Base-by-base conservation (phyloP, 805 yeast genomes). In the Starmerella roubikii region DNA sequence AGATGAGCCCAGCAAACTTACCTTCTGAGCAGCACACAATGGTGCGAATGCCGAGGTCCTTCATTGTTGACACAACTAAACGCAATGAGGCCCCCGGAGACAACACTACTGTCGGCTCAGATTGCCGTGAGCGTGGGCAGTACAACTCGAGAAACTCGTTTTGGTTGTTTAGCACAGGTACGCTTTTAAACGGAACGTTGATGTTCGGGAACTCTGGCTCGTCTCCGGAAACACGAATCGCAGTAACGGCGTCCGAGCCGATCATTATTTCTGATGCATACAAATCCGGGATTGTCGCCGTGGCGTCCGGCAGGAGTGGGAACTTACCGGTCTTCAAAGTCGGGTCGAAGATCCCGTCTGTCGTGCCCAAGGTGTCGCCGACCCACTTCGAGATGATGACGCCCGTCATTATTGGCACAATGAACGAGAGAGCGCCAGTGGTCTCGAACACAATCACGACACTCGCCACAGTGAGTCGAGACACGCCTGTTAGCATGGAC, bases 361-460 rank as follows among this genome's bases (percentile, higher is more conserved):
- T 6, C 24, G 9, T 9, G 36, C 65, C 67, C 31, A 78, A 57
- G 37, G 71, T 63, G 52, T 83, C 91, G 46, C 73, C 77, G n/a
- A 75, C 67, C 58, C 80, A 69, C 50, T 80, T 76, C 34, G 86
- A 72, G 8, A 76, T 66, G 65, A 84, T 70, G 2, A 82, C 93
- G 1, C 86, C 78, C 12, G 75, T 62, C 94, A 83, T 83, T 23
- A 83, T 78, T 0, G 94, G 94, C 32, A 83, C 62, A 2, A 82
- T 84, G 52, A 83, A 83, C 0, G 80, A 71, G 35, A 84, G 66
- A 0, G 94, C 94, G 20, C 94, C 94, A 0, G 94, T 81, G 29
- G 83, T 61, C 56, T 83, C 94, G 56, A 81, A 79, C 46, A 82
- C 65, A 20, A 84, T 72, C 6, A 83, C 86, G 15, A 82, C 94